phyloP scores from a whole-genome alignment of 805 yeast genomes.

The Isabelozyma gotoi region DNA sequence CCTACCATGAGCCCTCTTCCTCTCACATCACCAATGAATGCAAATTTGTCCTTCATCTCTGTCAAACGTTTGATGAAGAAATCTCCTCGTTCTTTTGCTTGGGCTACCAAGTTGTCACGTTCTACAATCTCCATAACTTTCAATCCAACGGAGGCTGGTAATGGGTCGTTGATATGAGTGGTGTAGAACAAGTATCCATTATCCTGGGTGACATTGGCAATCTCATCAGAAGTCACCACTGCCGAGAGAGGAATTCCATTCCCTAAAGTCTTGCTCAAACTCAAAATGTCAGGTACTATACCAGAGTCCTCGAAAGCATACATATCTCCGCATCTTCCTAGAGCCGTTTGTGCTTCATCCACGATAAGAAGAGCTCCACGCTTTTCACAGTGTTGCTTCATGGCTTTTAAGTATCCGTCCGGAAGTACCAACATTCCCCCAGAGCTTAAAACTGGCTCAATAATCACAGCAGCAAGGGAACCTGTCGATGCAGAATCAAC shows the following conservation, averaged over 20 bases:
- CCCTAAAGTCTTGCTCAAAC: constrained; percentile 16
- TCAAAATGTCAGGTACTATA: not conserved
- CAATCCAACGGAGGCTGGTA: constrained; percentile 32
- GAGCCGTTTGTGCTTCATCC: not conserved
- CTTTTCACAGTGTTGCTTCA: not conserved
- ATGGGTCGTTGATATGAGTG: constrained; percentile 22
- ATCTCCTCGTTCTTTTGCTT: constrained; percentile 43
- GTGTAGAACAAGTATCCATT: constrained; percentile 22
- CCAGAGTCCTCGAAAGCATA: not conserved
- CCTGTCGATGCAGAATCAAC: not conserved
- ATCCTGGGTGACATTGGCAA: constrained; percentile 18
- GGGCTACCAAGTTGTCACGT: constrained; percentile 32
- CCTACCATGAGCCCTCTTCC: constrained; percentile 18
- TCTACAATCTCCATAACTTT: constrained; percentile 40
- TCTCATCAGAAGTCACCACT: constrained; percentile 36
- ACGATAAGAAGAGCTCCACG: not conserved
- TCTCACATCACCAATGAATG: constrained; percentile 15
- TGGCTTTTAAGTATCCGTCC: not conserved
- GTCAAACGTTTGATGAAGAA: constrained; percentile 37
- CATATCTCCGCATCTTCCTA: not conserved
- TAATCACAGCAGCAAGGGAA: not conserved
- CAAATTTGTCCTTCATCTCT: constrained; percentile 9
- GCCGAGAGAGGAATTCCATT: constrained; percentile 52
- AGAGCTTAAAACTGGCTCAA: not conserved
- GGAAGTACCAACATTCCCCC: not conserved